Evolutionary conservation across 208 protist species (phyloP).

Genomic region (Angomonas deanei): DNA sequence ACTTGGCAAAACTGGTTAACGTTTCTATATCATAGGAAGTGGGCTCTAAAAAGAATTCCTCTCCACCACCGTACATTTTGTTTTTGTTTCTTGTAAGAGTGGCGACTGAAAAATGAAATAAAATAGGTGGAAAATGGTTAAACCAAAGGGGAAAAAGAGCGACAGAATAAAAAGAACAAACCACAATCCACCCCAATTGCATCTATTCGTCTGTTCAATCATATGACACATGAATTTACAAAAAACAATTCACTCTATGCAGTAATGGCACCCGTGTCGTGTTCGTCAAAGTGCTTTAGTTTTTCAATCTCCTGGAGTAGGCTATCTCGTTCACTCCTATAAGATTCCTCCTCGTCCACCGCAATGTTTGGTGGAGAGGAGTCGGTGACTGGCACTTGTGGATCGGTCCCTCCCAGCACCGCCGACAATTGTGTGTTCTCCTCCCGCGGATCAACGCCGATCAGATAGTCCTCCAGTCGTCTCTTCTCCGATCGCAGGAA

Average conservation of each 20-base stretch:
- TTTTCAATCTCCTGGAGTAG: constrained; percentile 18
- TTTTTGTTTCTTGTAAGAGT: constrained; percentile 6
- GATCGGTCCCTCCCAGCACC: no score
- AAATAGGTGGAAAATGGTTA: constrained; percentile 5
- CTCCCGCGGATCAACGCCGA: no score
- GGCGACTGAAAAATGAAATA: constrained; percentile 1
- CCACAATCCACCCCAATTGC: neutral
- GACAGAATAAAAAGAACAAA: constrained; percentile 10
- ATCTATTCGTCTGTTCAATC: constrained; percentile 2
- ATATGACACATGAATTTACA: neutral
- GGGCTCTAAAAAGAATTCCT: constrained; percentile 87
- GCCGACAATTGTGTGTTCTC: no score
- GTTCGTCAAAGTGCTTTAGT: neutral
- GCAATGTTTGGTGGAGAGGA: no score
- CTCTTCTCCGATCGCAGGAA: neutral
- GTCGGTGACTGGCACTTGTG: no score
- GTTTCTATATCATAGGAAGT: constrained; percentile 78
- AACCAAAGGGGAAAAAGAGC: constrained; percentile 11
- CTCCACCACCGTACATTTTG: constrained; percentile 85
- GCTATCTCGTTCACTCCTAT: neutral
- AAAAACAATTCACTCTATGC: constrained; percentile 2
- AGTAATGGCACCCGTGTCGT: neutral
- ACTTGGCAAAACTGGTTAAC: constrained; percentile 59
- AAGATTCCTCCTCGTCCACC: neutral
- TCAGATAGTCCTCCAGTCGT: neutral